Conservation (phyloP, 129 eudicot species). For the Chrysanthemum seticuspe region DNA sequence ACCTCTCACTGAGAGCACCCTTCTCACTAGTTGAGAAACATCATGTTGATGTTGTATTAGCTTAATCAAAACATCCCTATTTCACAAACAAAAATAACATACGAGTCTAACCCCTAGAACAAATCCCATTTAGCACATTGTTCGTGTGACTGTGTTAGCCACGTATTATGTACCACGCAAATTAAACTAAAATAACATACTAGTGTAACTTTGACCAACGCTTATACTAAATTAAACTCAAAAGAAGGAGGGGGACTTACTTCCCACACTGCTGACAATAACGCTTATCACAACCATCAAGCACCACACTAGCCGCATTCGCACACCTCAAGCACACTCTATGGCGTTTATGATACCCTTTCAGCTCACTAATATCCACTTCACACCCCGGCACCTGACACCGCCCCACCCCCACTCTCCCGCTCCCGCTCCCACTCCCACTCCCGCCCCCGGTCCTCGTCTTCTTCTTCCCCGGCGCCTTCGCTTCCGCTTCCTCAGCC, state of each 20-base stretch:
- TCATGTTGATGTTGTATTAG: background rate
- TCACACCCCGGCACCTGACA: slow-evolving; percentile 87
- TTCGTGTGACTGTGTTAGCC: background rate
- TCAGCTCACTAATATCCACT: slow-evolving; percentile 79
- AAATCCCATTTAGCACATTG: background rate
- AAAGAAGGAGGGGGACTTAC: slow-evolving; percentile 36
- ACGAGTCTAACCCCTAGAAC: background rate
- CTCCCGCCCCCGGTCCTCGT: slow-evolving; percentile 29
- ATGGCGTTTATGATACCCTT: slow-evolving; percentile 87
- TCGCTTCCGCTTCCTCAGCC: slow-evolving; percentile 49
- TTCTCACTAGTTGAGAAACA: background rate
- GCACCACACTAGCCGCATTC: slow-evolving; percentile 52
- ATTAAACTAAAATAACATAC: too few species aligned
- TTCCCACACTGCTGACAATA: slow-evolving; percentile 99
- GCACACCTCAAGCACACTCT: slow-evolving; percentile 83
- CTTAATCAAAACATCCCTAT: background rate
- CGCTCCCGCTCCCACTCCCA: background rate
- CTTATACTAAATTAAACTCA: too few species aligned
- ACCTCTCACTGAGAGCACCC: background rate
- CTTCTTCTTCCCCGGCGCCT: slow-evolving; percentile 65
- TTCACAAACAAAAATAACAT: background rate
- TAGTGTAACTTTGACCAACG: too few species aligned
- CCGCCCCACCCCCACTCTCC: slow-evolving; percentile 26
- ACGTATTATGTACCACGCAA: too few species aligned
- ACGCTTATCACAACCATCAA: slow-evolving; percentile 72